Evolutionary conservation across 2,329 filamentous ascomycete species (phyloP), one percentile per base, ranked within the genome.

Genomic region (Colletotrichum sp.): DNA sequence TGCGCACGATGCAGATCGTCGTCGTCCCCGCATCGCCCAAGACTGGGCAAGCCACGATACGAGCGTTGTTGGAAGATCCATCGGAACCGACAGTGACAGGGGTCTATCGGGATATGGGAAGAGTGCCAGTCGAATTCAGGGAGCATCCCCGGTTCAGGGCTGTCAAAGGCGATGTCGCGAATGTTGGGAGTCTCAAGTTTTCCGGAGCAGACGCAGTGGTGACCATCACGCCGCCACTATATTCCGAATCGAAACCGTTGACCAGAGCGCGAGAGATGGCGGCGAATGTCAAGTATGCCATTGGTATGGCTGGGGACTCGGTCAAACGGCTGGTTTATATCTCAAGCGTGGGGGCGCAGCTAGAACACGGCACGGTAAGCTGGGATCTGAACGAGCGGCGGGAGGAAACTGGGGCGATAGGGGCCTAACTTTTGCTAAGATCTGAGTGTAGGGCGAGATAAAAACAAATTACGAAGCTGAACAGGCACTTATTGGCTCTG

Each of bases 151-250:
- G 79, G n/a, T 85, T 85, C 21, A 68, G 79, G 36, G 81, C 82
- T 5, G 76, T 77, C 12, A 77, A 81, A 63, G 84, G 82, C 24
- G 83, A 85, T n/a, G 80, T 84, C 9, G 77, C 72, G 18, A 70
- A 78, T 3, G 82, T 79, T 1, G 55, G 26, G 0, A 78, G 78
- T 2, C 79, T 85, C 10, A 78, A 84, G 52, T 84, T 85, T 57
- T 66, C 72, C 8, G 71, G 68, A 13, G 82, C 82, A 4, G 79
- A 83, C 32, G 82, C 79, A 7, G 80, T 85, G 21, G 80, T 85
- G 62, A 85, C 84, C 52, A 76, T 84, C 39, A 83, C 83, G 2
- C 84, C 84, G 1, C 82, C 83, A 89, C 5, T 10, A 80, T 74
- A 12, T 80, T 78, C 13, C 79, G 82, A 55, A 81, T 79, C 7